A percentile compares a stretch with the other conserved stretches of the same genome.
Conservation (phyloP, 2,329 filamentous ascomycete genomes). For the Thielaviopsis euricoi region DNA sequence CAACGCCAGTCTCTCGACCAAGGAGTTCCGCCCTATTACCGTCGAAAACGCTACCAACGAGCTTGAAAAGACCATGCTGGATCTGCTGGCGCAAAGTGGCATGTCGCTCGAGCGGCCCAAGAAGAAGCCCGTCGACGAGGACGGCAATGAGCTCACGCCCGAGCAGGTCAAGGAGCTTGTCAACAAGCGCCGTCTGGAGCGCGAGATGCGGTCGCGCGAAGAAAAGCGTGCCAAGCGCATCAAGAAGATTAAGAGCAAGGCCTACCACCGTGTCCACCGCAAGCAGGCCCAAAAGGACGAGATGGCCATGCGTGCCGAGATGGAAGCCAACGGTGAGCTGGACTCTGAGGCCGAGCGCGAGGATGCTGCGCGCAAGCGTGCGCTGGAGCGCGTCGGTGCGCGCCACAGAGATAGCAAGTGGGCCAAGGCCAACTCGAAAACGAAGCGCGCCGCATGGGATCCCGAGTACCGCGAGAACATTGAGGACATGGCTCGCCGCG, state of each 20-base stretch:
- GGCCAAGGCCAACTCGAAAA: constrained; percentile 70
- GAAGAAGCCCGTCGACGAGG: constrained; percentile 21
- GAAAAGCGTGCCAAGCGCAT: constrained; percentile 79
- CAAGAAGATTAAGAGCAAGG: constrained; percentile 98
- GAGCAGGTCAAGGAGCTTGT: constrained; percentile 57
- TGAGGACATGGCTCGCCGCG: constrained; percentile 63
- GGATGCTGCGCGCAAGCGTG: constrained; percentile 53
- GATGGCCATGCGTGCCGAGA: constrained; percentile 33
- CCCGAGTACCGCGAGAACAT: constrained; percentile 66
- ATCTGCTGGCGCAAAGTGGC: constrained; percentile 80
- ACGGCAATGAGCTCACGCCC: constrained; percentile 46
- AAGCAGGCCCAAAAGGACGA: constrained; percentile 46
- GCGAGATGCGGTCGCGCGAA: constrained; percentile 78
- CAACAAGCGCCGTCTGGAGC: constrained; percentile 58
- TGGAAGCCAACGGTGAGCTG: constrained; percentile 39
- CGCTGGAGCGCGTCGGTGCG: constrained; percentile 70
- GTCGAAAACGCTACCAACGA: constrained; percentile 54
- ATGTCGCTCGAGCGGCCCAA: constrained; percentile 39
- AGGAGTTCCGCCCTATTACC: constrained; percentile 48
- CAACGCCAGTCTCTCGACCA: constrained; percentile 40
- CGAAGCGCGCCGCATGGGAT: constrained; percentile 72
- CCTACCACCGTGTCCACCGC: constrained; percentile 80
- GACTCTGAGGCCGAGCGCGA: constrained; percentile 51
- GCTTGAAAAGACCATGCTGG: constrained; percentile 70
- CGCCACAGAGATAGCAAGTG: constrained; percentile 81